Conservation (phyloP, 768 basidiomycete species). For the Hortiboletus campestris region DNA sequence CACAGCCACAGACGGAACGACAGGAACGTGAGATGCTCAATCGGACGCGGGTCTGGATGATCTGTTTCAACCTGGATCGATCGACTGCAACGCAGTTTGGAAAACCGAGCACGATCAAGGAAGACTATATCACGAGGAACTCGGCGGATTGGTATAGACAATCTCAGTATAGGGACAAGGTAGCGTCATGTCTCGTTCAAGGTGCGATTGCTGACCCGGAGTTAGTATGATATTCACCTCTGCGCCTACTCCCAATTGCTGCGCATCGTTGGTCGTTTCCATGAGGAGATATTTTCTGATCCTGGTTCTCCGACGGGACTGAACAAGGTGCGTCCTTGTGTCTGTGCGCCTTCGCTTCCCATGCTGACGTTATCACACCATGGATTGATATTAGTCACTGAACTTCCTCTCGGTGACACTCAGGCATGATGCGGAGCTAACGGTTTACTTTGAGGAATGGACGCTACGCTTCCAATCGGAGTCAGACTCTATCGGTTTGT, state of each 20-base stretch:
- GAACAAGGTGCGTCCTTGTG: constrained; percentile 51
- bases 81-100: constrained; percentile 88
- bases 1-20: constrained; percentile 66
- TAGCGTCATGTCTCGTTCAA: constrained; percentile 24
- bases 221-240: constrained; percentile 70
- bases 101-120: constrained; percentile 84
- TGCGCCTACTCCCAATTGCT: constrained; percentile 71
- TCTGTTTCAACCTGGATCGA: constrained; percentile 85
- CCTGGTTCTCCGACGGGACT: constrained; percentile 63
- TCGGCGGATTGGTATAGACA: constrained; percentile 74
- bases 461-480: constrained; percentile 53
- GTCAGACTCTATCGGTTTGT: constrained; percentile 56
- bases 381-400: constrained; percentile 43
- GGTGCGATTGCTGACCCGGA: not conserved
- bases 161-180: constrained; percentile 59
- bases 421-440: constrained; percentile 56
- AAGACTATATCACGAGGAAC: constrained; percentile 75
- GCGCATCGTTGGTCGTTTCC: constrained; percentile 69
- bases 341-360: not conserved
- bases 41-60: constrained; percentile 85
- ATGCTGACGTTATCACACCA: constrained; percentile 3
- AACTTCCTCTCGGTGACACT: constrained; percentile 67
- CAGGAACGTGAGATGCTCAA: constrained; percentile 84
- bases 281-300: constrained; percentile 75
- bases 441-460: constrained; percentile 67